Conservation (phyloP, 1,284 basidiomycete genomes). For the Exsudoporus floridanus region DNA sequence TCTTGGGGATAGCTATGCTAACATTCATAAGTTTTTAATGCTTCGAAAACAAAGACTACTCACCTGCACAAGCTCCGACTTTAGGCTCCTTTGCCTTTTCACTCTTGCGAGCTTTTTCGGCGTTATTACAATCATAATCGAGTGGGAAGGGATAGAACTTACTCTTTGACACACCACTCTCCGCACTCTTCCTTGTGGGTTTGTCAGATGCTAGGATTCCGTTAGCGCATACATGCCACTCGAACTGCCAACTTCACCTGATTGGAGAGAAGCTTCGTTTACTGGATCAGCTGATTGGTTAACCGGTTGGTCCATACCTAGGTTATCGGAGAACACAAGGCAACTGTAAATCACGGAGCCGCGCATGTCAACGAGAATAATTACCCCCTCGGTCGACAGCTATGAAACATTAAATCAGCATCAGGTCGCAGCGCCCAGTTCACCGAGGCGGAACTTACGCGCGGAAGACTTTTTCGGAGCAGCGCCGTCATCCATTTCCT, state of each 20-base stretch:
- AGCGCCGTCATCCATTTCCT: conserved; percentile 8
- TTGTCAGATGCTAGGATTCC: background rate
- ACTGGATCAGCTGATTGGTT: background rate
- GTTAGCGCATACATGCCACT: conserved; percentile 1
- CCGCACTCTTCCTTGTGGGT: background rate
- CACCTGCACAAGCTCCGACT: conserved; percentile 20
- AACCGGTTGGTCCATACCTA: conserved; percentile 7
- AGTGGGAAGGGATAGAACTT: background rate
- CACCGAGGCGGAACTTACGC: conserved; percentile 10
- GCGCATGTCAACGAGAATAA: background rate
- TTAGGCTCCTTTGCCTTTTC: background rate
- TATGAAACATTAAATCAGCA: conserved; percentile 2
- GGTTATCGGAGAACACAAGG: background rate
- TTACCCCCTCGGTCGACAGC: conserved; percentile 13
- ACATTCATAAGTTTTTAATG: conserved; percentile 20
- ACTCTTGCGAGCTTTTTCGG: conserved; percentile 8
- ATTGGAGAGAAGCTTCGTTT: background rate
- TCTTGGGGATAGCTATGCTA: conserved; percentile 30
- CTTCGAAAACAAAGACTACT: conserved; percentile 13
- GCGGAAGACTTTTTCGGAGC: conserved; percentile 3
- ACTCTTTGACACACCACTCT: conserved; percentile 9
- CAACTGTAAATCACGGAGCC: background rate
- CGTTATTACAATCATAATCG: conserved; percentile 10
- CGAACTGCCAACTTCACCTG: conserved; percentile 13
- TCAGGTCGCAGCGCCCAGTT: background rate